Evolutionary conservation across 164 flowering plant species (phyloP), one percentile per base, ranked within the genome.

Genomic region (Houttuynia cordata): DNA sequence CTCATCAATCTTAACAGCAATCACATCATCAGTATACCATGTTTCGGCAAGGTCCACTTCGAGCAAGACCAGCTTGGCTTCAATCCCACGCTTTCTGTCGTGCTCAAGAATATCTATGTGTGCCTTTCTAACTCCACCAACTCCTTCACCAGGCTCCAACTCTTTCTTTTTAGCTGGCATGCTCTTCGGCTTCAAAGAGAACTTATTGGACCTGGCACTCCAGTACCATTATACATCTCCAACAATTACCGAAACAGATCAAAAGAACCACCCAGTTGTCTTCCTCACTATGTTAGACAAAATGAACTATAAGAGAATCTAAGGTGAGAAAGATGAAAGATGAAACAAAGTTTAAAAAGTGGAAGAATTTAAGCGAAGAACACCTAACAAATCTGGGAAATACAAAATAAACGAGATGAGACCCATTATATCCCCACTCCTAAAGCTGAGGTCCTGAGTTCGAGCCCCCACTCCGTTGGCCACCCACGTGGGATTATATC

Each of bases 211-310:
- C 70, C 90, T 95, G 4, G 86, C 69, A 67, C 90, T 80, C 0
- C 99, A 30, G 86, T 85, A 8, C 99, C 99, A 76, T 93, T 93
- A 68, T 90, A 90, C 99, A 93, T 93, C 21, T 47, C 12, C n/a
- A 4, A 54, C 55, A 8, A 5, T 30, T 30, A 30, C 2, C 6
- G 37, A 30, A 6, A 6, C 6, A 2, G 37, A 30, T 30, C 37
- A 30, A 30, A 30, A 30, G 37, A 30, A 6, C 37, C 6, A 30
- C 2, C 37, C 37, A 30, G 37, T 30, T 30, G 37, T 30, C 37
- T 30, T 30, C 37, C 37, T 30, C 37, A 30, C 37, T 30, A 30
- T 30, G 6, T 6, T 2, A 30, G 37, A 6, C 37, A 30, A 30
- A 30, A 30, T 30, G 6, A 30, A 30, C 37, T 30, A 30, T 2